These are phyloP conservation scores for Trichomonas gallinae DNA, from an alignment of 208 protist species.

Conservation along the genomic window DNA sequence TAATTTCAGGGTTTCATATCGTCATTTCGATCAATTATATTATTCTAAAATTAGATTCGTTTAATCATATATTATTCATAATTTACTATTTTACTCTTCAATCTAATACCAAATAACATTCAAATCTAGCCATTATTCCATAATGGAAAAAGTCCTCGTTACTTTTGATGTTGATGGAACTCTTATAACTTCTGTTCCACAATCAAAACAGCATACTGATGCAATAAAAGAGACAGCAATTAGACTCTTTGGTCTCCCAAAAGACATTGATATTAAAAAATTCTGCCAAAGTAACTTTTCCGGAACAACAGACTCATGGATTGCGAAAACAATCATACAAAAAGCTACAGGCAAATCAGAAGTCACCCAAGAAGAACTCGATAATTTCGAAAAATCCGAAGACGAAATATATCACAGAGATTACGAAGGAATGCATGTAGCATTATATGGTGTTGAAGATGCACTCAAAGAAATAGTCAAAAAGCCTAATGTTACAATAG, in stretches of 20 bases:
- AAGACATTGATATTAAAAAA: not conserved
- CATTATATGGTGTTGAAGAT: not conserved
- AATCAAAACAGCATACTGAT: not conserved
- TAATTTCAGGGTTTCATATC: no score
- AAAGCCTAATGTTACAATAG: not conserved
- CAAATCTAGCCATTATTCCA: no score
- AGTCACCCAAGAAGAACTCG: not conserved
- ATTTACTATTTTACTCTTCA: no score
- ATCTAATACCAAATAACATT: no score
- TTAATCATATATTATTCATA: no score
- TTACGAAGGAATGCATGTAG: not conserved
- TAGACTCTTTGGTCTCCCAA: not conserved
- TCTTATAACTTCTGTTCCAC: not conserved
- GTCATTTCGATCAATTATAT: no score
- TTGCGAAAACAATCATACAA: not conserved
- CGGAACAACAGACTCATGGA: not conserved
- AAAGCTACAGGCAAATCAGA: not conserved
- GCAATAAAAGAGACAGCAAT: not conserved
- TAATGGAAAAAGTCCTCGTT: not conserved
- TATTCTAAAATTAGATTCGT: no score
- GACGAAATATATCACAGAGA: not conserved
- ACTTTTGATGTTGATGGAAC: conserved; percentile 15
- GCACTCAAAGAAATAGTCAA: not conserved
- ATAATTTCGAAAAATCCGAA: not conserved
- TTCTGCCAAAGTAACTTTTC: not conserved